These are phyloP conservation scores for Trametopsis cervina DNA, from an alignment of 768 basidiomycete species.

Conservation along the genomic window DNA sequence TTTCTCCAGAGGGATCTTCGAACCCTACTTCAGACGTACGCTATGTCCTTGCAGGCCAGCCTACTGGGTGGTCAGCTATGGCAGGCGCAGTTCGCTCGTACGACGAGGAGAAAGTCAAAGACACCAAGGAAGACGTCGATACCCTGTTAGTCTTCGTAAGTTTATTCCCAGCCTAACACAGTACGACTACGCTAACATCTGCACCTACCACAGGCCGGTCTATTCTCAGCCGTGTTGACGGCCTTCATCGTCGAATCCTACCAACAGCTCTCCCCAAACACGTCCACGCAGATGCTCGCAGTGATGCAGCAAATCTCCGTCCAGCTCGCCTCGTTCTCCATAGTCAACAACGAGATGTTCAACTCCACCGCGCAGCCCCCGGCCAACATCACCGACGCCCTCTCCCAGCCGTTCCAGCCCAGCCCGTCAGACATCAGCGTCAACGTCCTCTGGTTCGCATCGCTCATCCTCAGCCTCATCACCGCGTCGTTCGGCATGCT, in stretches of 20 bases:
- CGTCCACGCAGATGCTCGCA: not conserved
- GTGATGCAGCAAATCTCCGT: not conserved
- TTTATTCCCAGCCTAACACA: not conserved
- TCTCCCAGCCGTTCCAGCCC: not conserved
- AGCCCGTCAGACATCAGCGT: not conserved
- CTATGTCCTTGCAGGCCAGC: not conserved
- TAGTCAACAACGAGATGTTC: not conserved
- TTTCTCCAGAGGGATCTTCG: not conserved
- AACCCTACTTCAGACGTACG: not conserved
- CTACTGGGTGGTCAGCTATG: slow-evolving; percentile 1
- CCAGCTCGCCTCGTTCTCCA: not conserved
- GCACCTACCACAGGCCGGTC: not conserved
- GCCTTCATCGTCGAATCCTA: slow-evolving; percentile 4
- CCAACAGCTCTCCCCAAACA: not conserved
- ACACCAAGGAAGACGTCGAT: slow-evolving; percentile 7
- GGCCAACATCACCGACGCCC: not conserved
- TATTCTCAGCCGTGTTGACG: slow-evolving; percentile 3
- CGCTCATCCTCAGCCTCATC: slow-evolving; percentile 2
- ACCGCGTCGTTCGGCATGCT: slow-evolving; percentile 7
- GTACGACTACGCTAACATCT: not conserved
- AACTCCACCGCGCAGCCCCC: not conserved
- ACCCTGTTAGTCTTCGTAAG: slow-evolving; percentile 7
- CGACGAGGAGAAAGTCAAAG: slow-evolving; percentile 3
- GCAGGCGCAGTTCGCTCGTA: not conserved
- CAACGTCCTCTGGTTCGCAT: slow-evolving; percentile 6